Evolutionary conservation across 2,329 filamentous ascomycete species (phyloP), one percentile per base, ranked within the genome.

Genomic region (Aspergillus neotritici): DNA sequence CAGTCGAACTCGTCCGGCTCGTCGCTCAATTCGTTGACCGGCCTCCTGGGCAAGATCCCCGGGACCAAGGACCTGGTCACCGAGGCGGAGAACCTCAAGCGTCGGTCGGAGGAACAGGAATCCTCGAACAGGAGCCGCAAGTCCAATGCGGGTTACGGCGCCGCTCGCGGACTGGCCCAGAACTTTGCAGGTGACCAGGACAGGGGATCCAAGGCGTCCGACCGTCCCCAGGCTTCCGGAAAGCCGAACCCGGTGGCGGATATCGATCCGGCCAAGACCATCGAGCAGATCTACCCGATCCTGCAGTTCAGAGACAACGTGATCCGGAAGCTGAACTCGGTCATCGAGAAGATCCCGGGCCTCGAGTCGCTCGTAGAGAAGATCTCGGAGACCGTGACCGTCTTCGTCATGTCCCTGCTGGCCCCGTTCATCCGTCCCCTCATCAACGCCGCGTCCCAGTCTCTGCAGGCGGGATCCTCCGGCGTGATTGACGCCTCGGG

Each of bases 271-370:
- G 78, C 86, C 54, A 83, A 87, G 65, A 84, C 83, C 0, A 78
- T 84, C 11, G 73, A 77, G 31, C 82, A 94, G 68, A 96, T 98
- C 52, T 97, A 97, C 59, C 93, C 93, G 1, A 95, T 98, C 47
- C 77, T 98, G 0, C 79, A 87, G 47, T 98, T 97, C 74, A 80
- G 91, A 47, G 93, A 98, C 72, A 93, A 85, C 59, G 89, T 98
- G 42, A 90, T 96, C 39, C 87, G 87, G 54, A 79, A 83, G 32
- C 89, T 98, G 65, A 88, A 82, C 59, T 79, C 81, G 31, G 84
- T 89, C 40, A 88, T 97, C 53, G 82, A 89, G 56, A 96, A 94
- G 71, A 85, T 98, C 31, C 93, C 93, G 0, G 91, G 91, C 0
- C 75, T 98, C 4, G 88, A 95, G 67, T 72, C 83, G 48, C 73